Base-by-base conservation (phyloP, 306 rosid species). In the Malus sylvestris region DNA sequence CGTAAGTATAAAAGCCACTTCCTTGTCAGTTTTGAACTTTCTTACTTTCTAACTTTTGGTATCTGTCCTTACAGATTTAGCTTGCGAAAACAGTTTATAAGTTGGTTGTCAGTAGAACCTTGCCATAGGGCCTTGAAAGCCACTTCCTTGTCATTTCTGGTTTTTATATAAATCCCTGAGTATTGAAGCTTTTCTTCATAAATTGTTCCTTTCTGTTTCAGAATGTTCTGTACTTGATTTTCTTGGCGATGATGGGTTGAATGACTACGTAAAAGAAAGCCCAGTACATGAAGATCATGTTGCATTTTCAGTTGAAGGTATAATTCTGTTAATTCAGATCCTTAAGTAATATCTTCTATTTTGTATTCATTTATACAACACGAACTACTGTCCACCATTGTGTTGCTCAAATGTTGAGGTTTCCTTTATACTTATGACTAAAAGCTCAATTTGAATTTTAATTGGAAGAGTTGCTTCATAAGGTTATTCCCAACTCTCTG, bases 271-370 rank as follows among this genome's bases (percentile, higher is more conserved):
- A 75, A 83, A 83, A 80, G 82, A 77, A 80, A 75, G 79, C 80
- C 89, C 87, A 1, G 83, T 81, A 64, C 83, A 78, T 25, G 98
- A 95, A 90, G 92, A 84, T 75, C 98, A 95, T 79, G 96, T 90
- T 83, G 89, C 98, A 76, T 89, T 95, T 87, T 95, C 97, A 74
- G 89, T 92, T 68, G 90, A 90, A 78, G 98, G 97, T 95, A 81
- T 75, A 40, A 49, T 40, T 60, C 44, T 73, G n/a, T 14, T 58
- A 35, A 46, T 35, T 57, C 76, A 53, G 2, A 20, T 33, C 52
- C 16, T 61, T 23, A 11, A 65, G 68, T 64, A 64, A 66, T 74
- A 70, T 22, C 18, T 52, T 42, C 33, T 53, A 53, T 6, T 12
- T 35, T 3, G 33, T 49, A 65, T 72, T 52, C 49, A 2, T 46